Conservation (phyloP, 441 rosid species). For the Hura crepitans region DNA sequence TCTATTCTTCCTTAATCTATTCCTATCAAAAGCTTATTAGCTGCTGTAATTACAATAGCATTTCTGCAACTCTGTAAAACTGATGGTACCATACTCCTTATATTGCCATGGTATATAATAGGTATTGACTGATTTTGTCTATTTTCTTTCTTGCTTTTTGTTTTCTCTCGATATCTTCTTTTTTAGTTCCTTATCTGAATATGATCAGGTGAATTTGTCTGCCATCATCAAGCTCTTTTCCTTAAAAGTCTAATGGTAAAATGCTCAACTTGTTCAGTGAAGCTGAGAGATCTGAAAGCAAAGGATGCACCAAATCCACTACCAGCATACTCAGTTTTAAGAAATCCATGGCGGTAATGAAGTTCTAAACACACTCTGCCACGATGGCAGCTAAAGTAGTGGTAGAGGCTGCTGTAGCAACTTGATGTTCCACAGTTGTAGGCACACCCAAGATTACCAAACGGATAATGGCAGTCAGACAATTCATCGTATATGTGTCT, state of each 20-base stretch:
- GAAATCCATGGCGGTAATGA: slow-evolving; percentile 93
- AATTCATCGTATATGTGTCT: slow-evolving; percentile 90
- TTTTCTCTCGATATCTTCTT: too few species aligned
- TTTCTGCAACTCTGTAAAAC: too few species aligned
- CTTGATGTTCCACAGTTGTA: slow-evolving; percentile 86
- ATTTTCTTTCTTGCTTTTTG: too few species aligned
- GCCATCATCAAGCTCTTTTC: too few species aligned
- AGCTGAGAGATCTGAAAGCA: slow-evolving; percentile 71
- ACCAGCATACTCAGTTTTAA: slow-evolving; percentile 89
- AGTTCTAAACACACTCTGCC: slow-evolving; percentile 90
- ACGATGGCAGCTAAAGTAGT: slow-evolving; percentile 73
- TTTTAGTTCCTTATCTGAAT: too few species aligned
- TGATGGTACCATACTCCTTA: too few species aligned
- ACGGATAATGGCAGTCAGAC: slow-evolving; percentile 83
- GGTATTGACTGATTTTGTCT: too few species aligned
- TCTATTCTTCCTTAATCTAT: too few species aligned
- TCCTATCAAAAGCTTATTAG: too few species aligned
- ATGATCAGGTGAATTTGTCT: too few species aligned
- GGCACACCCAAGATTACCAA: slow-evolving; percentile 85
- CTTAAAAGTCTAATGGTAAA: slow-evolving; percentile 84
- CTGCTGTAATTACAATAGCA: too few species aligned
- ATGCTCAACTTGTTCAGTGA: slow-evolving; percentile 74
- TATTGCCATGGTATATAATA: too few species aligned
- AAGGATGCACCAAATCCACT: slow-evolving; percentile 86
- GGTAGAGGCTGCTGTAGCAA: slow-evolving; percentile 48